Percentiles rank a stretch among this genome's conserved stretches.
Conservation (phyloP, 139 green algal species). For the Volvox reticuliferus region DNA sequence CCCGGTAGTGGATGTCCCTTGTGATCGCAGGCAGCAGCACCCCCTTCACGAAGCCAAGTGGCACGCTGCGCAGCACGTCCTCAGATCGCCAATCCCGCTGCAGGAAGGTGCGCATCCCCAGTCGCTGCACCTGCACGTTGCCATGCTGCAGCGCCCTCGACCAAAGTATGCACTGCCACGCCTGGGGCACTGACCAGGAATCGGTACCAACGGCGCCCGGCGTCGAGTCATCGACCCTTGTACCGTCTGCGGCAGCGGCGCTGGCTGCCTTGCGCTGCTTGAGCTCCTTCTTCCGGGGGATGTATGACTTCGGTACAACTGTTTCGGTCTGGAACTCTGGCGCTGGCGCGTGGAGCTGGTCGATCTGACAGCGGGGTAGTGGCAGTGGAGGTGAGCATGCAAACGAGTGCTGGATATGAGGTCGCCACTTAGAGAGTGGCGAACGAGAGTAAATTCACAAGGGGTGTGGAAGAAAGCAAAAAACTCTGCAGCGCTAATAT, state of each 20-base stretch:
- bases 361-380: background rate
- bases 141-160: slow-evolving; percentile 57
- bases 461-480: too few species aligned
- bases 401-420: too few species aligned
- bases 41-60: slow-evolving; percentile 38
- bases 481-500: too few species aligned
- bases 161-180: slow-evolving; percentile 64
- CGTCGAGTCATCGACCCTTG: background rate
- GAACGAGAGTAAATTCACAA: too few species aligned
- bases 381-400: too few species aligned
- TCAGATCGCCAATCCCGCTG: slow-evolving; percentile 55
- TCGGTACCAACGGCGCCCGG: background rate
- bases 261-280: slow-evolving; percentile 20
- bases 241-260: background rate
- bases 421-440: too few species aligned
- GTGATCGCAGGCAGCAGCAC: slow-evolving; percentile 56
- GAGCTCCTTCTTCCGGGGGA: slow-evolving; percentile 32
- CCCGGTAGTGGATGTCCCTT: slow-evolving; percentile 52
- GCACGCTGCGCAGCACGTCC: slow-evolving; percentile 25
- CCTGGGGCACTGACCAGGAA: background rate
- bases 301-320: slow-evolving; percentile 29
- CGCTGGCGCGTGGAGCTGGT: slow-evolving; percentile 38
- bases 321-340: slow-evolving; percentile 39
- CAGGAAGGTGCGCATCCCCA: slow-evolving; percentile 57
- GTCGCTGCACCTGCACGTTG: slow-evolving; percentile 60